Percentiles rank a stretch among this genome's conserved stretches.
Evolutionary conservation across 306 rosid genomes (phyloP).

Genomic region (Delonix regia): DNA sequence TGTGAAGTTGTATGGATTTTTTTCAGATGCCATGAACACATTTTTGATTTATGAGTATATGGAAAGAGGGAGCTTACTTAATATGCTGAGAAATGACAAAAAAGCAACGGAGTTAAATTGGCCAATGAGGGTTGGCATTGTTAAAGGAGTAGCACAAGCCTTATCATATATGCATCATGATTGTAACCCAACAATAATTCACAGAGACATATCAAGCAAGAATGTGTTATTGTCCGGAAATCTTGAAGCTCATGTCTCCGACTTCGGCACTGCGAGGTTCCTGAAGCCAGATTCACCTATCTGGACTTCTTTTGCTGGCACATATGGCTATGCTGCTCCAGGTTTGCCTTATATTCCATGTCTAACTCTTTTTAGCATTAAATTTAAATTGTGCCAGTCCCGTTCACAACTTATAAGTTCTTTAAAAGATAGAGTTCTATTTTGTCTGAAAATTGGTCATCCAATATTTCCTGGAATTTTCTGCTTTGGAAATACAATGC

Average conservation of each 20-base stretch:
- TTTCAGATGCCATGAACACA: not conserved
- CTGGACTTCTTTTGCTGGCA: conserved; percentile 36
- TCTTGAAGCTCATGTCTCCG: conserved; percentile 32
- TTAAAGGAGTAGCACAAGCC: conserved; percentile 33
- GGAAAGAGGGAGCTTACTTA: conserved; percentile 5
- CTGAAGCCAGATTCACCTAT: conserved; percentile 27
- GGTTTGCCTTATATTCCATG: not conserved
- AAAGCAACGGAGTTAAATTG: conserved; percentile 28
- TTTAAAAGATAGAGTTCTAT: not conserved
- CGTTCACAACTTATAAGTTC: not conserved
- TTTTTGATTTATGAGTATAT: not conserved
- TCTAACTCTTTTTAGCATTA: not conserved
- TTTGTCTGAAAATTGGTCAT: not conserved
- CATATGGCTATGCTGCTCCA: conserved; percentile 34
- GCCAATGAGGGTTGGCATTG: conserved; percentile 21
- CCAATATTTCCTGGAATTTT: not conserved
- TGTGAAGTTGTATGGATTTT: conserved; percentile 6
- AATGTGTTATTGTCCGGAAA: conserved; percentile 29
- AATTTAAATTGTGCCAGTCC: not conserved
- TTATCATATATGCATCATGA: conserved; percentile 13
- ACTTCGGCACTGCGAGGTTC: conserved; percentile 40
- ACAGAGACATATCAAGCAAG: conserved; percentile 37
- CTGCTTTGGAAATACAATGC: not conserved
- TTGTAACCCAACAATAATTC: not conserved
- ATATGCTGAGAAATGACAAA: conserved; percentile 17